phyloP scores from a whole-genome alignment of 169 alveolate genomes.

The Cryptosporidium sp. region DNA sequence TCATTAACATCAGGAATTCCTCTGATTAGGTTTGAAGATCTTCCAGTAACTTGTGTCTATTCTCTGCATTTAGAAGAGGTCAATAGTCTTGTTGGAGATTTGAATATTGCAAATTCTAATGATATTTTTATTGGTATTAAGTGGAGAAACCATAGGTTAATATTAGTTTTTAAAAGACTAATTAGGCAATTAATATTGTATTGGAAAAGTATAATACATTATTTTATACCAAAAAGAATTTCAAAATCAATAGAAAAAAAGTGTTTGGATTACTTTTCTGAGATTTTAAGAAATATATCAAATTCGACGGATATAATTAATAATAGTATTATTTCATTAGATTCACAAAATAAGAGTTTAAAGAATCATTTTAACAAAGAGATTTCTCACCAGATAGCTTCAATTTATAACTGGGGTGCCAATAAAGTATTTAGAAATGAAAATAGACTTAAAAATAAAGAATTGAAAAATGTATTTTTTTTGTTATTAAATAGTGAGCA shows the following conservation, averaged over 20 bases:
- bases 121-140: conserved; percentile 35
- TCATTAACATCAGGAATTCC: conserved; percentile 29
- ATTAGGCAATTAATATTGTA: conserved; percentile 23
- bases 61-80: not conserved
- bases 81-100: conserved; percentile 30
- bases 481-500: conserved; percentile 58
- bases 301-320: not conserved
- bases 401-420: not conserved
- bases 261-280: conserved; percentile 13
- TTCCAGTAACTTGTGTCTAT: conserved; percentile 38
- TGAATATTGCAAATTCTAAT: conserved; percentile 22
- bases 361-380: not conserved
- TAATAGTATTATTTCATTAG: not conserved
- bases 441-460: not conserved
- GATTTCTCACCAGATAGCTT: not conserved
- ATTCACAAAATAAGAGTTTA: not conserved
- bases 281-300: not conserved
- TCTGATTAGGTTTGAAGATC: conserved; percentile 35
- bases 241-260: conserved; percentile 46
- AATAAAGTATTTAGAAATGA: not conserved
- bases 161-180: not conserved
- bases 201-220: conserved; percentile 22
- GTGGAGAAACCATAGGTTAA: not conserved
- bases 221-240: conserved; percentile 30
- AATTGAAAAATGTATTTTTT: conserved; percentile 16